Conservation (phyloP, 257 asterid genomes). For the Lycium barbarum region DNA sequence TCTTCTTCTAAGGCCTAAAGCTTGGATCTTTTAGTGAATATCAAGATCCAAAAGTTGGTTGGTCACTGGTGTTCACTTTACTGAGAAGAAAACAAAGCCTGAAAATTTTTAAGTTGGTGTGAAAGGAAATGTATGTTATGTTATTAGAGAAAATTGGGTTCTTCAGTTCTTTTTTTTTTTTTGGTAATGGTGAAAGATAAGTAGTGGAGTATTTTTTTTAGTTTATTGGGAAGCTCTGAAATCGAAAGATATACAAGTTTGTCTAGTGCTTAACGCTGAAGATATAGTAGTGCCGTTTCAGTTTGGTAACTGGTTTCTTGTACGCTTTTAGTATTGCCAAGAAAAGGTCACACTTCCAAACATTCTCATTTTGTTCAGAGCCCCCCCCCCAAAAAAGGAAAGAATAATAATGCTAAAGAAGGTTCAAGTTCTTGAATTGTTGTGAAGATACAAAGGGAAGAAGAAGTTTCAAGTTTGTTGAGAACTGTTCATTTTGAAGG, state of each 20-base stretch:
- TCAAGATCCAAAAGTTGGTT: conserved; percentile 24
- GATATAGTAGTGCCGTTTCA: conserved; percentile 39
- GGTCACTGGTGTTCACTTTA: not conserved
- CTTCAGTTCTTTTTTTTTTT: not conserved
- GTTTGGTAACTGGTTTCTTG: conserved; percentile 32
- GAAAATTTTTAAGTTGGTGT: no score
- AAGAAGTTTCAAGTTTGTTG: not conserved
- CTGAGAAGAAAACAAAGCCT: no score
- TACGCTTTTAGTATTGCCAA: conserved; percentile 33
- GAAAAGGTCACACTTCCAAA: conserved; percentile 6
- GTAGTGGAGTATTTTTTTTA: conserved; percentile 2
- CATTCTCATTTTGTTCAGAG: conserved; percentile 32
- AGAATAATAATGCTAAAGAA: conserved; percentile 24
- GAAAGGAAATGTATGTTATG: not conserved
- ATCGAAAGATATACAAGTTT: conserved; percentile 34
- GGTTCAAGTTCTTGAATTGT: not conserved
- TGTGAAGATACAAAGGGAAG: not conserved
- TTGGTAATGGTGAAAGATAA: conserved; percentile 29
- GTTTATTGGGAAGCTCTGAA: conserved; percentile 28
- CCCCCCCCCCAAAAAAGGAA: no score
- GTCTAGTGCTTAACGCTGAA: conserved; percentile 40
- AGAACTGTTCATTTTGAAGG: not conserved
- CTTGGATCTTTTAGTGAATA: conserved; percentile 40
- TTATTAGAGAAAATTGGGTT: not conserved
- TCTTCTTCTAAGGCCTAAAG: conserved; percentile 38